A percentile compares a stretch with the other conserved stretches of the same genome.
Evolutionary conservation across 2,329 filamentous ascomycete species (phyloP).

Genomic region (Aureobasidium pullulans): DNA sequence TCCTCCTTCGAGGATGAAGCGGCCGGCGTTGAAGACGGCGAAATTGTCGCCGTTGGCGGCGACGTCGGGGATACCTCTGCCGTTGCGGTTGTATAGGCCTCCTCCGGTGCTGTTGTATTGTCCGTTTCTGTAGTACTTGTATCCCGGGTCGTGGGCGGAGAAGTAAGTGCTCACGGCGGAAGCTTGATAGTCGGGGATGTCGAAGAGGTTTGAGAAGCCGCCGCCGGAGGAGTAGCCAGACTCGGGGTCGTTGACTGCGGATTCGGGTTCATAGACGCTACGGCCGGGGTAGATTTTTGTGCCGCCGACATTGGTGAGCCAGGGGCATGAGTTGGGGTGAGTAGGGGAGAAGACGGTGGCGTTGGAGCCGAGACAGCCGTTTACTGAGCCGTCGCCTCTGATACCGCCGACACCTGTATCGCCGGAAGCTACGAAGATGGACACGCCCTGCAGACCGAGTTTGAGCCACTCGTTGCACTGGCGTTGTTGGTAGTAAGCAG

Average conservation of each 20-base stretch:
- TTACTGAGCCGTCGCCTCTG: constrained; percentile 23
- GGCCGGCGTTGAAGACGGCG: constrained; percentile 26
- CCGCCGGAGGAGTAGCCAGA: constrained; percentile 26
- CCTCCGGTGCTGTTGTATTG: constrained; percentile 19
- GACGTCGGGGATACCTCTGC: constrained; percentile 29
- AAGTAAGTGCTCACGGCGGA: constrained; percentile 33
- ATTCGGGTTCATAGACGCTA: constrained; percentile 16
- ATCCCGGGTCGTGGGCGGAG: constrained; percentile 19
- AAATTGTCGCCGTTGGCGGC: constrained; percentile 14
- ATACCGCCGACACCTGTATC: constrained; percentile 34
- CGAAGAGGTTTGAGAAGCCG: constrained; percentile 31
- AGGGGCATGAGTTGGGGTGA: constrained; percentile 24
- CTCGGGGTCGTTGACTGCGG: constrained; percentile 14
- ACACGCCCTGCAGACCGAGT: constrained; percentile 44
- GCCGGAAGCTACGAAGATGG: constrained; percentile 42
- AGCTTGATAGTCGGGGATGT: constrained; percentile 29
- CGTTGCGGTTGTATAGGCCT: constrained; percentile 26
- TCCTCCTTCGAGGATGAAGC: constrained; percentile 22
- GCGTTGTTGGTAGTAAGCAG: constrained; percentile 46
- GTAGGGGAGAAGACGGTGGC: constrained; percentile 22
- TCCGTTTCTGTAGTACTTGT: constrained; percentile 21
- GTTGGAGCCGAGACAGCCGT: constrained; percentile 23
- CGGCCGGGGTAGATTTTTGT: constrained; percentile 24
- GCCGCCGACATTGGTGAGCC: constrained; percentile 25
- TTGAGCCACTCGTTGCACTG: constrained; percentile 40